Conservation (phyloP, 441 rosid species). For the Geranium incanum region DNA sequence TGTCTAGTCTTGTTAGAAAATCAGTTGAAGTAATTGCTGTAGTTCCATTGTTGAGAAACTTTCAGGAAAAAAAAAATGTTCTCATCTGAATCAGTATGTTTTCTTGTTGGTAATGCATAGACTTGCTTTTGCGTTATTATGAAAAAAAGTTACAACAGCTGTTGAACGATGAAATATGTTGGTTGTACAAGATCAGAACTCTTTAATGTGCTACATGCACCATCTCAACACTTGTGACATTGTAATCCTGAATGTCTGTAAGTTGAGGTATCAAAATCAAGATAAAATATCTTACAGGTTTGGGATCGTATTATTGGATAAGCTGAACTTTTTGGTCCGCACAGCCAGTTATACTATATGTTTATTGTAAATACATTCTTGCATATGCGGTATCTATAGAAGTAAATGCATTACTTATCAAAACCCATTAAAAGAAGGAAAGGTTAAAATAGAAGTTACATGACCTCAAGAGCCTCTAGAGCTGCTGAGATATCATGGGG, state of each 20-base stretch:
- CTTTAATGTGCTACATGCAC: background rate
- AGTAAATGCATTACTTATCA: conserved; percentile 9
- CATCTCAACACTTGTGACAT: background rate
- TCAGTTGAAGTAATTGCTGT: background rate
- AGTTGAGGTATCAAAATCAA: background rate
- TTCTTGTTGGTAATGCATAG: background rate
- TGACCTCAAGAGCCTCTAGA: conserved; percentile 40
- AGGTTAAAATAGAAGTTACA: conserved; percentile 26
- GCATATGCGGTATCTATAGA: background rate
- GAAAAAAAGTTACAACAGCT: background rate
- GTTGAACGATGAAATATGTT: background rate
- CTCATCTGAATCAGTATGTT: background rate
- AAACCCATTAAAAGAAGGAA: conserved; percentile 3
- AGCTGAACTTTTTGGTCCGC: conserved; percentile 5
- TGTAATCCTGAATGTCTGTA: background rate
- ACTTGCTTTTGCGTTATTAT: background rate
- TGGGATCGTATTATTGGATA: background rate
- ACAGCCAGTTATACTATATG: conserved; percentile 5
- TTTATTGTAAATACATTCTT: conserved; percentile 4
- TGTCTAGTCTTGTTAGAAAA: background rate
- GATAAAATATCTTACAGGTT: conserved; percentile 10
- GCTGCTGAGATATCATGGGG: conserved; percentile 42
- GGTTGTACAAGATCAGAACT: background rate
- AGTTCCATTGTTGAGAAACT: background rate
- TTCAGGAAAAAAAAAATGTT: background rate